Base-by-base conservation (phyloP, 768 basidiomycete genomes). In the Hydnomerulius pinastri region DNA sequence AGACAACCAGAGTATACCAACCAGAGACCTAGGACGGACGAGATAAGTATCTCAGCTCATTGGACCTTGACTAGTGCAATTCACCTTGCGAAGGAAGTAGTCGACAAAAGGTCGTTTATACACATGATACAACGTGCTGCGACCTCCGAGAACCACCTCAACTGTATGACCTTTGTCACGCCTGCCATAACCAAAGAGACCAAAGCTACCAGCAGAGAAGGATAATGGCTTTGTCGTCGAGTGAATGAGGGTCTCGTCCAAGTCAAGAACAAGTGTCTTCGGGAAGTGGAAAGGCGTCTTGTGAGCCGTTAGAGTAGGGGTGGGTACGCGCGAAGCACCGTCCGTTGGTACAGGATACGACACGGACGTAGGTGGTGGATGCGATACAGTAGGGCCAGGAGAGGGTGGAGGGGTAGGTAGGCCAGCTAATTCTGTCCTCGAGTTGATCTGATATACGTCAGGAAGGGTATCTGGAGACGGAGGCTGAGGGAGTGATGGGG, bases 1-100 rank as follows among this genome's bases (percentile, higher is more conserved):
- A 99, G 56, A 99, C 93, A 46, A 99, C 94, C 52, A 99, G 81
- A 1, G 95, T 98, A 72, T 99, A 99, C 97, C 97, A 99, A 21
- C 86, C 79, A 25, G 97, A 95, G 33, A 98, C 96, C 95, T 98
- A 60, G n/a, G 36, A 50, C 25, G 40, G 20, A 43, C 64, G 46
- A 45, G 27, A 43, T 37, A 20, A 15, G 6, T 17, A 32, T 37
- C 27, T 29, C 40, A 23, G 12, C 40, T 6, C 47, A 51, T 13
- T 5, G n/a, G 24, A 28, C 2, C n/a, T 15, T 13, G 38, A 44
- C 39, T 6, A 39, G 15, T 1, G 43, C n/a, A 25, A 71, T 74
- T 53, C 55, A 91, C 92, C 77, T 92, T 94, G 56, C 90, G 79
- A 55, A 95, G 75, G 63, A 95, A 95, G 64, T 90, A 96, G 69